These are phyloP conservation scores for Borealophlyctis nickersoniae DNA, from an alignment of 192 early-diverging fungal species.

Conservation along the genomic window DNA sequence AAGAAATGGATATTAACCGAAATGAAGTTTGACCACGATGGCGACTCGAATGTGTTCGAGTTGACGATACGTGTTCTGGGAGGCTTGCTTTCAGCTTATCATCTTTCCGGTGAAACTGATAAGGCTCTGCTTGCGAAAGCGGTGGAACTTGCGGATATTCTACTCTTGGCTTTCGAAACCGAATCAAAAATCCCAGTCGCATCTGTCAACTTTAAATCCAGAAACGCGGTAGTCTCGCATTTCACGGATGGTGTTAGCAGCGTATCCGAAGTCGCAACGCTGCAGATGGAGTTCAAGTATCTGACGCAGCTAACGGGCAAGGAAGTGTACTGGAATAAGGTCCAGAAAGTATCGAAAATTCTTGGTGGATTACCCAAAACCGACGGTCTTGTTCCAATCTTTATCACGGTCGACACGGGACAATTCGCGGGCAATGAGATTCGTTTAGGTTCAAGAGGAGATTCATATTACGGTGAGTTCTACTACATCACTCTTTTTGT, in stretches of 20 bases:
- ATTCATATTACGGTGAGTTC: slow-evolving; percentile 83
- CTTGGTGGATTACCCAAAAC: slow-evolving; percentile 43
- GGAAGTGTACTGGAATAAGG: slow-evolving; percentile 69
- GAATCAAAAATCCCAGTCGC: slow-evolving; percentile 61
- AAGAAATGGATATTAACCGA: slow-evolving; percentile 56
- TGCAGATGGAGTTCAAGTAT: slow-evolving; percentile 87
- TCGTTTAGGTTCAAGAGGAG: slow-evolving; percentile 74
- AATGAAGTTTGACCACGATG: slow-evolving; percentile 62
- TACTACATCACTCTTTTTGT: slow-evolving; percentile 8
- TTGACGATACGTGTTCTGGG: slow-evolving; percentile 84
- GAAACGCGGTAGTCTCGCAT: slow-evolving; percentile 50
- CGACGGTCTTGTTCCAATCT: slow-evolving; percentile 77
- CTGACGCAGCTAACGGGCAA: slow-evolving; percentile 73
- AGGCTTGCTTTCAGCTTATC: slow-evolving; percentile 76
- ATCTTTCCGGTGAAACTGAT: slow-evolving; percentile 71
- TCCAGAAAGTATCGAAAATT: slow-evolving; percentile 58
- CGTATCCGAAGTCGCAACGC: slow-evolving; percentile 77
- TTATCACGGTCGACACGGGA: slow-evolving; percentile 57
- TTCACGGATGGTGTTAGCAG: slow-evolving; percentile 47
- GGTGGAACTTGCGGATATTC: slow-evolving; percentile 67
- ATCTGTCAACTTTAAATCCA: slow-evolving; percentile 50
- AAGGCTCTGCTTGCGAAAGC: slow-evolving; percentile 67
- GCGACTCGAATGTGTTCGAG: slow-evolving; percentile 70
- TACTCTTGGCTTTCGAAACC: slow-evolving; percentile 69
- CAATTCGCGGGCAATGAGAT: slow-evolving; percentile 57